phyloP scores from a whole-genome alignment of 352 stramenopile genomes.

The Pythium rishiriense region DNA sequence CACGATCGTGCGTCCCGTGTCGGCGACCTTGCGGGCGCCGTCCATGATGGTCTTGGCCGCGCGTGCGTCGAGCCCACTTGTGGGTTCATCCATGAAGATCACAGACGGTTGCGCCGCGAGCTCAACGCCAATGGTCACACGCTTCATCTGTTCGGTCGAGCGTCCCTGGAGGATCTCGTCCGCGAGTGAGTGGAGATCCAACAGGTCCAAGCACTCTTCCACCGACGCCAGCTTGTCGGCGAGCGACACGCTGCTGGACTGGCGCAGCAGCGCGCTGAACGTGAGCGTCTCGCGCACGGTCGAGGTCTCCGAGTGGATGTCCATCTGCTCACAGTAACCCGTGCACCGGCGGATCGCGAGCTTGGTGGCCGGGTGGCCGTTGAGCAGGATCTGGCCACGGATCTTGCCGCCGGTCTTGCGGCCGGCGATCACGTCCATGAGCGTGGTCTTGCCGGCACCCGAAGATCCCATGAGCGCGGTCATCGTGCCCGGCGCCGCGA shows the following conservation, averaged over 20 bases:
- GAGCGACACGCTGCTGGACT: conserved; percentile 39
- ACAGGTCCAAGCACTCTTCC: conserved; percentile 35
- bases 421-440: conserved; percentile 94
- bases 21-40: conserved; percentile 72
- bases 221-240: conserved; percentile 38
- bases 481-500: conserved; percentile 46
- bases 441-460: conserved; percentile 92
- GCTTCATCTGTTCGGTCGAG: conserved; percentile 45
- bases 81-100: conserved; percentile 77
- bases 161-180: conserved; percentile 33
- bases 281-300: conserved; percentile 16
- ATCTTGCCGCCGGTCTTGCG: conserved; percentile 90
- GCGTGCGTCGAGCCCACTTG: conserved; percentile 75
- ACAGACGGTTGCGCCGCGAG: conserved; percentile 76
- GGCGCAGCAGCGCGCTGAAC: conserved; percentile 15
- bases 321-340: conserved; percentile 47
- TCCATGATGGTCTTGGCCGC: conserved; percentile 73
- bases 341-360: conserved; percentile 42
- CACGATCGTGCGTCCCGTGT: conserved; percentile 28
- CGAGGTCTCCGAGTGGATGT: conserved; percentile 15
- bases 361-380: conserved; percentile 78
- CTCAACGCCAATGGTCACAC: conserved; percentile 46
- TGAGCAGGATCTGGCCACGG: conserved; percentile 83
- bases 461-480: conserved; percentile 71
- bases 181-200: conserved; percentile 33